Evolutionary conservation across 208 protist genomes (phyloP).

Genomic region (Acanthamoeba healyi): DNA sequence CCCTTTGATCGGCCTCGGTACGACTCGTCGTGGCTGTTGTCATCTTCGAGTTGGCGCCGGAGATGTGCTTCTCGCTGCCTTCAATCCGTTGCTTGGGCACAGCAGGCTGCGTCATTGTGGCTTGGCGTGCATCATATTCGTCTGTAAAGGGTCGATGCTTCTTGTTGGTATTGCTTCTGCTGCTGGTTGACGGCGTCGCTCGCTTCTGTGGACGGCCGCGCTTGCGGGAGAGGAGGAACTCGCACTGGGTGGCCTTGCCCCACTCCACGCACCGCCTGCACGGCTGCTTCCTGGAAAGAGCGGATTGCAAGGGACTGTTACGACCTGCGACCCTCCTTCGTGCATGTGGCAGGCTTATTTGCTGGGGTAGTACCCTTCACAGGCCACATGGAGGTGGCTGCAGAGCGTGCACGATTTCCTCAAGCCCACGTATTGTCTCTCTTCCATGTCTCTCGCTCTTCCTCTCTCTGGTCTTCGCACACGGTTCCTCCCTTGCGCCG

Average conservation of each 20-base stretch:
- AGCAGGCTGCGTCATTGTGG: not conserved
- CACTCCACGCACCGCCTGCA: not conserved
- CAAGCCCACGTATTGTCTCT: not conserved
- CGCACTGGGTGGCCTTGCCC: not conserved
- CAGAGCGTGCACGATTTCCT: not conserved
- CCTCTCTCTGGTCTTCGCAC: too few relatives aligned
- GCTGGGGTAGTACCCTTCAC: not conserved
- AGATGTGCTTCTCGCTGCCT: too few relatives aligned
- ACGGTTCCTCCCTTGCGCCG: too few relatives aligned
- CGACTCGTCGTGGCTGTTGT: not conserved
- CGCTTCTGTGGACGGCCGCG: not conserved
- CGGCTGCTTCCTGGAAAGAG: not conserved
- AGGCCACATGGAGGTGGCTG: not conserved
- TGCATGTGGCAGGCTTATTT: not conserved
- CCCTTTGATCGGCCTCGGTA: too few relatives aligned
- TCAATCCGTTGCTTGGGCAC: too few relatives aligned
- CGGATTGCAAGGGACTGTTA: not conserved
- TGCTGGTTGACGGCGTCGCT: not conserved
- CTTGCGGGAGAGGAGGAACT: conserved; percentile 5
- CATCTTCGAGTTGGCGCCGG: not conserved
- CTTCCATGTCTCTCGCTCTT: not conserved
- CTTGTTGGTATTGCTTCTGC: not conserved
- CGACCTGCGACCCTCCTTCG: too few relatives aligned
- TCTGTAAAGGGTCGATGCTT: not conserved
- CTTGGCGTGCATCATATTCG: not conserved